Evolutionary conservation across 768 basidiomycete genomes (phyloP), one percentile per base, ranked within the genome.

Genomic region (Lyophyllum decastes): DNA sequence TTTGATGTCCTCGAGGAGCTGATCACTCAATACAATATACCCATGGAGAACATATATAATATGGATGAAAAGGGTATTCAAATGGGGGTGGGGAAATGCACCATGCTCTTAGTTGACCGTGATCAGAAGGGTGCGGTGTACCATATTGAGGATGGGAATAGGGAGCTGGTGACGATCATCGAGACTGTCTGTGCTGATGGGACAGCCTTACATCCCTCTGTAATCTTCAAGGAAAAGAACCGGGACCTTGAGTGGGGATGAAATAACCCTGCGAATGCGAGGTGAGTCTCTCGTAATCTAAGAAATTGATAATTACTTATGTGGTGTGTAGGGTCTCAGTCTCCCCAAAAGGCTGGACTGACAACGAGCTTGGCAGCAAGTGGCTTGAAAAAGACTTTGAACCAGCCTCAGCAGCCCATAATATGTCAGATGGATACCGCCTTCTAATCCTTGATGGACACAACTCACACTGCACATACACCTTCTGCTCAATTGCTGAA

Each of bases 81-180:
- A 57, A 16, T 56, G n/a, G 67, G 69, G 11, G 54, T 69, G 16
- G 68, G 70, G n/a, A 45, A 49, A 41, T 56, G 61, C 19, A 55
- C 40, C 10, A 25, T 33, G 17, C 55, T 54, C 2, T 30, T 66
- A 17, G 34, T 68, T 52, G 63, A 67, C 49, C 48, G 55, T 14
- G 52, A 55, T 51, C 64, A 65, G 55, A 61, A 43, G 24, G 48
- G 50, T 19, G 45, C 25, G 14, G 57, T 60, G 4, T 52, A 62
- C 38, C 46, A 67, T 16, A 58, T 72, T 10, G 61, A 64, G n/a
- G 65, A 63, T 62, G 74, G 65, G 1, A 73, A 75, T 55, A 61
- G 74, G 2, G 76, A 83, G 59, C 70, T 80, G 1, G 73, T 82
- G 14, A 82, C 80, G 0, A 64, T 82, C 24, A 75, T 83, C 38